Evolutionary conservation across 2,329 filamentous ascomycete genomes (phyloP).

Genomic region (Passalora sequoiae): DNA sequence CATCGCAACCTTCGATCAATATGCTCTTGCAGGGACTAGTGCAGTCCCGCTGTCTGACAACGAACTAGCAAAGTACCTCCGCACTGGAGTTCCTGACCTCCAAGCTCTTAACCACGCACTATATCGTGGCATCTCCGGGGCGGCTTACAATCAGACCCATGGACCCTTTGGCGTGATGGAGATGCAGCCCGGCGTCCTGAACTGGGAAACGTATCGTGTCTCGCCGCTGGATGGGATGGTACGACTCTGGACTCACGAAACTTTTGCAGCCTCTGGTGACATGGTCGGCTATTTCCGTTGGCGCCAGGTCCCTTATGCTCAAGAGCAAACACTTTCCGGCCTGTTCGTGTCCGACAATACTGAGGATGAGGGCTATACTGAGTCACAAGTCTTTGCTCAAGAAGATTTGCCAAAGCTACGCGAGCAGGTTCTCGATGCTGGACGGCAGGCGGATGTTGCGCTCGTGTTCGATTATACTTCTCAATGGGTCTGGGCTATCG

Average conservation of each 20-base stretch:
- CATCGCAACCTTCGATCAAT: slow-evolving; percentile 21
- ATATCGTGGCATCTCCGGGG: slow-evolving; percentile 22
- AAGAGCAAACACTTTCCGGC: slow-evolving; percentile 24
- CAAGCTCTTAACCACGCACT: slow-evolving; percentile 20
- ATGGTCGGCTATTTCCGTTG: slow-evolving; percentile 26
- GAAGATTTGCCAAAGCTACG: slow-evolving; percentile 16
- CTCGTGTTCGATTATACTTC: slow-evolving; percentile 22
- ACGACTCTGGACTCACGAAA: slow-evolving; percentile 24
- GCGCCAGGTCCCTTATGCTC: slow-evolving; percentile 22
- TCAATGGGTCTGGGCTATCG: slow-evolving; percentile 23
- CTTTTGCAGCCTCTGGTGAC: slow-evolving; percentile 21
- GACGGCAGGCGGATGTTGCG: slow-evolving; percentile 18
- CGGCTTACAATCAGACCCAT: slow-evolving; percentile 13
- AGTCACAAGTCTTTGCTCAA: slow-evolving; percentile 17
- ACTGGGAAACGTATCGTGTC: slow-evolving; percentile 24
- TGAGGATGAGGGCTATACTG: slow-evolving; percentile 19
- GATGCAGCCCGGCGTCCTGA: slow-evolving; percentile 25
- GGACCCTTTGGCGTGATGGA: slow-evolving; percentile 26
- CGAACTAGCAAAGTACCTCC: slow-evolving; percentile 20
- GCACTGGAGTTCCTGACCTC: slow-evolving; percentile 22
- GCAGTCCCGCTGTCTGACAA: slow-evolving; percentile 15
- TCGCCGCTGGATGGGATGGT: slow-evolving; percentile 25
- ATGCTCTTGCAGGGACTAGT: slow-evolving; percentile 19
- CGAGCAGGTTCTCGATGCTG: slow-evolving; percentile 8
- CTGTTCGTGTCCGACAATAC: slow-evolving; percentile 20